phyloP scores from a whole-genome alignment of 2,329 filamentous ascomycete genomes.

The Arthroderma sp. region DNA sequence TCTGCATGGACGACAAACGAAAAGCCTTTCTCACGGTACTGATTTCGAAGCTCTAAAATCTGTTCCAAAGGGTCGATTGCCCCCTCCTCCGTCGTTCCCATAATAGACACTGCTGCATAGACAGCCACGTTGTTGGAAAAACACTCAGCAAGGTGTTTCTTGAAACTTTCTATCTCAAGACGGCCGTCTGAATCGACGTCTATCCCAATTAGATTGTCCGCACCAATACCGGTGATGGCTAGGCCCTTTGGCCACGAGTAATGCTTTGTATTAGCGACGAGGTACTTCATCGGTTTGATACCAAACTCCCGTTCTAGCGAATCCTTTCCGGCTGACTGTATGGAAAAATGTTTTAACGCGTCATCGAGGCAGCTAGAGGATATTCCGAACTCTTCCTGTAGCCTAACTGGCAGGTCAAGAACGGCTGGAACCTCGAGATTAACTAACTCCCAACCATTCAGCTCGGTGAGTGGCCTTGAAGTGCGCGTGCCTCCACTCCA shows the following conservation, averaged over 20 bases:
- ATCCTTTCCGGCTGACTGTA: neutral
- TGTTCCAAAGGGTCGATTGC: constrained; percentile 30
- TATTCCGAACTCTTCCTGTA: constrained; percentile 28
- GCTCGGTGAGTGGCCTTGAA: constrained; percentile 24
- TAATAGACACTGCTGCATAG: constrained; percentile 33
- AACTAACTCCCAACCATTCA: constrained; percentile 33
- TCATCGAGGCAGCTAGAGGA: constrained; percentile 12
- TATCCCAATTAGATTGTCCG: constrained; percentile 29
- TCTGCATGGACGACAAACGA: constrained; percentile 37
- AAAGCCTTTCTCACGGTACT: constrained; percentile 15
- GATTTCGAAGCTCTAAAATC: constrained; percentile 13
- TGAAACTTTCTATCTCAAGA: constrained; percentile 23
- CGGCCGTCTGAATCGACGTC: constrained; percentile 29
- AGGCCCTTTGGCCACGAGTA: neutral
- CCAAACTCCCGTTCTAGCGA: neutral
- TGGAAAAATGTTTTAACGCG: neutral
- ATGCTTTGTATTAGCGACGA: neutral
- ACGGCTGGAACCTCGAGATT: constrained; percentile 30
- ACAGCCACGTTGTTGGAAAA: constrained; percentile 23
- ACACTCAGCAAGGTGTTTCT: constrained; percentile 19
- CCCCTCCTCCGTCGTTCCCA: constrained; percentile 38
- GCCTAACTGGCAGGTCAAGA: constrained; percentile 28
- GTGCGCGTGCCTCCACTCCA: constrained; percentile 14
- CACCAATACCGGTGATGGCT: constrained; percentile 36
- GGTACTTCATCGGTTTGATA: constrained; percentile 5